Evolutionary conservation across 2,329 filamentous ascomycete genomes (phyloP), one percentile per base, ranked within the genome.

Genomic region (Pestalotiopsis sp.): DNA sequence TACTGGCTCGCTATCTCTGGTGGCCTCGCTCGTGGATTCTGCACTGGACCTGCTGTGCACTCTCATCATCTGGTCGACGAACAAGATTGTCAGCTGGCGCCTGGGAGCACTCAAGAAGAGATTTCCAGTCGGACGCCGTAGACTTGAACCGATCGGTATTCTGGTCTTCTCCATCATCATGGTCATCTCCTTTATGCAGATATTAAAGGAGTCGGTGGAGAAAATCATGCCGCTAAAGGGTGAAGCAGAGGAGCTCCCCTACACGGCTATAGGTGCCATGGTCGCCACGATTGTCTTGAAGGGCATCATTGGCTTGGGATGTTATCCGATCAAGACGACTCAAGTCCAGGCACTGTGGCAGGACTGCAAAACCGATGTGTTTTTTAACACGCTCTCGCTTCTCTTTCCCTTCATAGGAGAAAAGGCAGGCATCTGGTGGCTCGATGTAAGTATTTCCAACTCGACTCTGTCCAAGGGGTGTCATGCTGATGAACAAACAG

Each of bases 141-240:
- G 88, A 9, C 81, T 90, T 7, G 88, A 90, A 70, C 88, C 88
- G 0, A 79, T 90, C 7, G 88, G 88, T 1, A 89, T 90, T 59
- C 80, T 90, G 10, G 87, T 89, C 61, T 90, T 90, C 76, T 86
- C 84, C 30, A 85, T 89, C 70, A 85, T 88, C 70, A 90, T 90
- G 88, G 82, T 90, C 61, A 85, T 89, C 3, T 88, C 86, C 2
- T 90, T 90, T 71, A 75, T 86, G 7, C 87, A 90, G 71, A 88
- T 91, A 58, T 77, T 88, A 7, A 80, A 89, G 72, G 86, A 90
- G 73, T 89, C 86, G n/a, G 82, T 89, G 1, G 75, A 82, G 70
- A 88, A 88, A 70, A 75, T 90, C 9, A 80, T 87, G 40, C 87
- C 86, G 0, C 76, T 77, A n/a, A 81, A 71, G n/a, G 71, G 70